Evolutionary conservation across 2,329 filamentous ascomycete genomes (phyloP).

Genomic region (Canariomyces notabilis): DNA sequence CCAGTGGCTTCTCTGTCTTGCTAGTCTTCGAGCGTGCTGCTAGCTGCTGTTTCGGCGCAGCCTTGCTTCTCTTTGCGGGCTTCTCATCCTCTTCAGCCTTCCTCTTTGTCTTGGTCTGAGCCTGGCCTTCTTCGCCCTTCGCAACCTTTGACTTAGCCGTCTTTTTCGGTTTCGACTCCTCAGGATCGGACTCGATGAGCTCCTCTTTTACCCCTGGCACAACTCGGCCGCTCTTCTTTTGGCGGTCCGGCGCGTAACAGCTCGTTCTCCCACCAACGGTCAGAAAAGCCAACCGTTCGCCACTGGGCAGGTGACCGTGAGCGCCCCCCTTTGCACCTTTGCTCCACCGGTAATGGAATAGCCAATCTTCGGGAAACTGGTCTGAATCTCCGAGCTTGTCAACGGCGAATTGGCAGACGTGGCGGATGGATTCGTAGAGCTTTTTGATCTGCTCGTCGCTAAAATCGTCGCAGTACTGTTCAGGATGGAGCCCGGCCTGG

Average conservation of each 20-base stretch:
- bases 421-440: conserved; percentile 67
- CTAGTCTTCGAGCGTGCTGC: not conserved
- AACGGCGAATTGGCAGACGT: conserved; percentile 75
- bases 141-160: conserved; percentile 10
- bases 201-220: conserved; percentile 41
- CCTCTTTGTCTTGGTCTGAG: conserved; percentile 12
- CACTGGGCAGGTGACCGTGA: conserved; percentile 69
- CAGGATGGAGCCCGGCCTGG: conserved; percentile 82
- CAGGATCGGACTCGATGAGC: conserved; percentile 30
- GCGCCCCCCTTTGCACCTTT: conserved; percentile 73
- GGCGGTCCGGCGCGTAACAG: conserved; percentile 76
- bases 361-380: conserved; percentile 79
- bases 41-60: conserved; percentile 3
- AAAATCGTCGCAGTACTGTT: conserved; percentile 86
- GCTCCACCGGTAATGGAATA: conserved; percentile 84
- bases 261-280: conserved; percentile 90
- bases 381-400: conserved; percentile 76
- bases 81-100: conserved; percentile 12
- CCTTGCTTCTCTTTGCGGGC: conserved; percentile 14
- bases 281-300: conserved; percentile 77
- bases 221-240: conserved; percentile 66
- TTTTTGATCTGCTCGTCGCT: conserved; percentile 62
- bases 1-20: conserved; percentile 5
- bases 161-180: conserved; percentile 7
- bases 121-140: conserved; percentile 11